These are phyloP conservation scores for Kalaharituber pfeilii DNA, from an alignment of 2,329 filamentous ascomycete species.

Conservation along the genomic window DNA sequence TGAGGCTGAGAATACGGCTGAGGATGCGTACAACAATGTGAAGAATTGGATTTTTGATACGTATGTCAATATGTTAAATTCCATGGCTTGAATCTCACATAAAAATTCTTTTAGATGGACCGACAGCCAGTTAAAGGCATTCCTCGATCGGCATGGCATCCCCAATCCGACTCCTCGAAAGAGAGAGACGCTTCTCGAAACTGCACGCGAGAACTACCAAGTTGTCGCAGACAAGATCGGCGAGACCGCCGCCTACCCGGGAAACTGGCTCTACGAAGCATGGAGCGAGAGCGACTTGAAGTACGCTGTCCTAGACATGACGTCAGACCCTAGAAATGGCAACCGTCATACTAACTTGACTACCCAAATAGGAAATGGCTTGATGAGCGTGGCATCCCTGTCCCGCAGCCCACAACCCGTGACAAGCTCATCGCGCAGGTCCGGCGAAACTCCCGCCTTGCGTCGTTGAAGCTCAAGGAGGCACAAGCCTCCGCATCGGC, in stretches of 20 bases:
- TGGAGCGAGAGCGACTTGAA: conserved; percentile 43
- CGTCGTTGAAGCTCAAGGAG: conserved; percentile 49
- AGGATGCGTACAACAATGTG: conserved; percentile 51
- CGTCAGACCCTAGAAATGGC: no score
- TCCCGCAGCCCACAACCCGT: conserved; percentile 64
- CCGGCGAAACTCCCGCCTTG: conserved; percentile 74
- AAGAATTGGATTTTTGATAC: conserved; percentile 86
- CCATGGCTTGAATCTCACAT: conserved; percentile 23
- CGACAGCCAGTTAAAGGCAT: conserved; percentile 82
- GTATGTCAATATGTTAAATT: conserved; percentile 33
- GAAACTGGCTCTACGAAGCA: conserved; percentile 78
- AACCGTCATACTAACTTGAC: conserved; percentile 1
- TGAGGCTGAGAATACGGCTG: conserved; percentile 59
- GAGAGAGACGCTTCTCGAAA: conserved; percentile 62
- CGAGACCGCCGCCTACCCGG: conserved; percentile 70
- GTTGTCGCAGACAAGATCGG: conserved; percentile 54
- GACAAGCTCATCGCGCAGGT: conserved; percentile 79
- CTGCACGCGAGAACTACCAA: conserved; percentile 68
- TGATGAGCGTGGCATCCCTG: conserved; percentile 69
- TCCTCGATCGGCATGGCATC: conserved; percentile 75
- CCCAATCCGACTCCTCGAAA: conserved; percentile 74
- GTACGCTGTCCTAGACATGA: no score
- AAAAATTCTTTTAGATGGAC: conserved; percentile 52
- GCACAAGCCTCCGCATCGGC: conserved; percentile 43
- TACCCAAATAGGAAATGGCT: conserved; percentile 75